Percentiles rank a stretch among this genome's conserved stretches.
Conservation (phyloP, 257 asterid genomes). For the Plectranthus barbatus region DNA sequence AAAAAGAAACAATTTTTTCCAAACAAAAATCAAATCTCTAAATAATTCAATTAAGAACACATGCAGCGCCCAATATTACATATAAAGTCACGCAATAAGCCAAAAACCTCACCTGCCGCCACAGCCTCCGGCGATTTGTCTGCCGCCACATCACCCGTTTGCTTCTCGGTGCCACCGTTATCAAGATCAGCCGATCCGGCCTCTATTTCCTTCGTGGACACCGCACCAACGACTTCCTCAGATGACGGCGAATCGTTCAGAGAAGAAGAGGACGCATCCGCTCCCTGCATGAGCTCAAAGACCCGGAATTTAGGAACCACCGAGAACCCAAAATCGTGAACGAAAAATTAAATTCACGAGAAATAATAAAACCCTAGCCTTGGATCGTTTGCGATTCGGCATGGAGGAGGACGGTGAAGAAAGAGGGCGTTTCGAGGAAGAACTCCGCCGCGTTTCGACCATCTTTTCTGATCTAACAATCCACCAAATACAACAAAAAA, state of each 20-base stretch:
- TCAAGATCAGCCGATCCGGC: no score
- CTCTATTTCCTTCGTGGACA: constrained; percentile 49
- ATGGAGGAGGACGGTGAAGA: constrained; percentile 59
- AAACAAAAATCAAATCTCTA: not conserved
- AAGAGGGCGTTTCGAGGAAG: constrained; percentile 75
- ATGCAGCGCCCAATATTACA: constrained; percentile 19
- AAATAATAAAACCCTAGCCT: constrained; percentile 50
- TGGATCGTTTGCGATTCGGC: constrained; percentile 75
- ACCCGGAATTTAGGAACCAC: constrained; percentile 15
- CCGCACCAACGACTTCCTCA: constrained; percentile 33
- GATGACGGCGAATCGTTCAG: constrained; percentile 44
- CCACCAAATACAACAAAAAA: not conserved
- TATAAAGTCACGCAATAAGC: constrained; percentile 20
- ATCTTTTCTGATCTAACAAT: constrained; percentile 30
- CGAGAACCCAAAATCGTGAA: not conserved
- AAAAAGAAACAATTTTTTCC: not conserved
- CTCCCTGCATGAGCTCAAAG: constrained; percentile 49
- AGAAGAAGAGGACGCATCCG: constrained; percentile 66
- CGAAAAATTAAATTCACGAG: not conserved
- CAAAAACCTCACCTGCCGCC: constrained; percentile 47
- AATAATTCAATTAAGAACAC: constrained; percentile 12
- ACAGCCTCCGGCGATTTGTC: no score
- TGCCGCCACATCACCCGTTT: no score
- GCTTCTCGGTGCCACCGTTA: no score
- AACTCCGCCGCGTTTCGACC: constrained; percentile 90